These are phyloP conservation scores for Penicillium cosmopolitanum DNA, from an alignment of 495 filamentous ascomycete species.

Conservation along the genomic window DNA sequence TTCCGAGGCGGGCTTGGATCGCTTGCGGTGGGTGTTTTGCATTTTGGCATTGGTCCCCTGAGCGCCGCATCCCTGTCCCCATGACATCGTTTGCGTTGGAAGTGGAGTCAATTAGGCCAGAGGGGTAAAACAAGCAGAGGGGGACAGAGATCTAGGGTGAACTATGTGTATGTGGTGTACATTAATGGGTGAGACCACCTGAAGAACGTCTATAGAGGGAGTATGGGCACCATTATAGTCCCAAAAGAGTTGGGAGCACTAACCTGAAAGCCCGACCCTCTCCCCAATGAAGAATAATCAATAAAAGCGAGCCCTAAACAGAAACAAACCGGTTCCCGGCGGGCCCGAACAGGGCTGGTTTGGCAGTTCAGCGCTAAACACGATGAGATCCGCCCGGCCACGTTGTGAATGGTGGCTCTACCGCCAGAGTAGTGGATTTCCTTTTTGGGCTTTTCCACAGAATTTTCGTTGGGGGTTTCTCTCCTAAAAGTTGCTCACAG, in stretches of 20 bases:
- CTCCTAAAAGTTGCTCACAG: slow-evolving; percentile 12
- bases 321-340: slow-evolving; percentile 21
- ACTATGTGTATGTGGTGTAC: neutral
- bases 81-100: slow-evolving; percentile 16
- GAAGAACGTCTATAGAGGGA: slow-evolving; percentile 1
- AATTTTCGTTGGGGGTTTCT: slow-evolving; percentile 8
- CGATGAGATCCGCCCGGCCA: slow-evolving; percentile 39
- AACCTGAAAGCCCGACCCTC: too few species aligned
- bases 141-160: neutral
- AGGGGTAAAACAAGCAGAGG: slow-evolving; percentile 10
- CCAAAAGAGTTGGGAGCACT: too few species aligned
- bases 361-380: slow-evolving; percentile 35
- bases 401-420: slow-evolving; percentile 39
- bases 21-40: slow-evolving; percentile 20
- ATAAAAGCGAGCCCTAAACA: slow-evolving; percentile 13
- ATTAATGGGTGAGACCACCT: slow-evolving; percentile 1
- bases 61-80: slow-evolving; percentile 13
- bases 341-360: slow-evolving; percentile 15
- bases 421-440: slow-evolving; percentile 12
- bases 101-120: neutral
- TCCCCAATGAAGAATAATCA: neutral
- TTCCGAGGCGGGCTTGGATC: slow-evolving; percentile 26
- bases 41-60: slow-evolving; percentile 23
- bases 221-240: too few species aligned
- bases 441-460: slow-evolving; percentile 8